phyloP scores from a whole-genome alignment of 225 moss, liverwort and hornwort genomes.

The Polytrichum commune region DNA sequence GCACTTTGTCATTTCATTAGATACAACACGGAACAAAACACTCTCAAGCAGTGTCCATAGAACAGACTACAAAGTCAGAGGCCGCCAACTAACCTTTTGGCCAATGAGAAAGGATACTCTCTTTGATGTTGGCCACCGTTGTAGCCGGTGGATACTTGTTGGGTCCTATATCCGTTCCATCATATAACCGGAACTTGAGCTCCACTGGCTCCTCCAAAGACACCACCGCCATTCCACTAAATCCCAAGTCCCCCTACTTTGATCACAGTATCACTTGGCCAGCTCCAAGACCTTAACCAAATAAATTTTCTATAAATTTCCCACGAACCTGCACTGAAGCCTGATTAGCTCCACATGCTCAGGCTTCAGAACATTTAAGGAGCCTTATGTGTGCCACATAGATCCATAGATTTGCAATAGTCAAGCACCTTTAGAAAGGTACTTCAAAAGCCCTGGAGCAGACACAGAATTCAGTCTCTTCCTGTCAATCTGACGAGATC shows the following conservation, averaged over 20 bases:
- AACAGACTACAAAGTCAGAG: background rate
- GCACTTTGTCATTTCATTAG: no score
- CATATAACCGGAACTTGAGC: slow-evolving; percentile 95
- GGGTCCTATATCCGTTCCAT: slow-evolving; percentile 97
- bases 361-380: no score
- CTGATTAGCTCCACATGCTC: background rate
- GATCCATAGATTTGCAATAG: no score
- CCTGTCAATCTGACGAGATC: no score
- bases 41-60: no score
- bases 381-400: no score
- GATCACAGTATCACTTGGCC: background rate
- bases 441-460: no score
- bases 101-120: slow-evolving; percentile 96
- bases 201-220: slow-evolving; percentile 94
- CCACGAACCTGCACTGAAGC: background rate
- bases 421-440: no score
- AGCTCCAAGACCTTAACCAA: slow-evolving; percentile 2
- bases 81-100: slow-evolving; percentile 62
- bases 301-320: background rate
- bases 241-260: background rate
- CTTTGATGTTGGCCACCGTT: slow-evolving; percentile 90
- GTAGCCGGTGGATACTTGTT: slow-evolving; percentile 93
- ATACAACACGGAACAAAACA: no score
- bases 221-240: slow-evolving; percentile 45
- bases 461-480: no score